Base-by-base conservation (phyloP, 352 stramenopile species). In the Stephanocyclus meneghinianus region DNA sequence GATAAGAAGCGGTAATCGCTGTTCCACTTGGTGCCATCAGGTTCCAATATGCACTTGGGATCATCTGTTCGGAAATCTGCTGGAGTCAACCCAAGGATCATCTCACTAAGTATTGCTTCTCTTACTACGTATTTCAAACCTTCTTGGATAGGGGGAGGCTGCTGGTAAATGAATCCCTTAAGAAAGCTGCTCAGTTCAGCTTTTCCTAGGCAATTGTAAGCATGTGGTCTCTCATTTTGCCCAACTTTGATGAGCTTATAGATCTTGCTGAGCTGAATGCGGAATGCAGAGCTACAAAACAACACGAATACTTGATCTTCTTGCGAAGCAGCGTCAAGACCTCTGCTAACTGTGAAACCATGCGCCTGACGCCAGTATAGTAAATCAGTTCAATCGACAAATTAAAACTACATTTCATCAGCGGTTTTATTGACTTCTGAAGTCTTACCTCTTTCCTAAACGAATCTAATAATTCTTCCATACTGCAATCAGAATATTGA, bases 231-330 rank as follows among this genome's bases (percentile, higher is more conserved):
- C 26, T 48, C 15, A 40, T 35, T n/a, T 44, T 29, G 30, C 32
- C 35, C 5, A 15, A 53, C 13, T 16, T 59, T 59, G 16, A 65
- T 30, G 26, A 65, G 30, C 9, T 18, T 65, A 37, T 51, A 51
- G 15, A 72, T 57, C 50, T 81, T 84, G 44, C 26, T 75, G 21
- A 79, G 37, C 71, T 96, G 94, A 30, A 87, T 88, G 48, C 94
- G 91, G 87, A 95, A 97, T 64, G 91, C 91, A 29, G 90, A 80
- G 57, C 93, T 97, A 64, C 97, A 84, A 71, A 97, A 97, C n/a
- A 98, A 78, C 74, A 97, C 91, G 74, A 98, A 98, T 0, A 88
- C 84, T 80, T 98, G 95, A 81, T 60, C 71, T 96, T 94, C 90
- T 0, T 86, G 84, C n/a, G 95, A 75, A 8, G 88, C 89, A 32